phyloP scores from a whole-genome alignment of 345 rosid genomes.

The Laguncularia racemosa region DNA sequence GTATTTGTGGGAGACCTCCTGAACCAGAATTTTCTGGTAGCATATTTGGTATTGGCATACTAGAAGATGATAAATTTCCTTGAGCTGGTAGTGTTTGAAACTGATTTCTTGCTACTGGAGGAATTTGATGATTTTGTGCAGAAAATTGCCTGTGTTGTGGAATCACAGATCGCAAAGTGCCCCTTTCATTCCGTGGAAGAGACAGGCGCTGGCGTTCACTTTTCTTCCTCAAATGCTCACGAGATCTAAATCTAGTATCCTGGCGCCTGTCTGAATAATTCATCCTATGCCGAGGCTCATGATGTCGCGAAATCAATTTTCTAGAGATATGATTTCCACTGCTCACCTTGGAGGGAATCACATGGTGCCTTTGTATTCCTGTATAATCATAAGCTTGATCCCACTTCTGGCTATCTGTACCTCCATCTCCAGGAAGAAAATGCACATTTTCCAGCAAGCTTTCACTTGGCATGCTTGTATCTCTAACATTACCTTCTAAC shows the following conservation, averaged over 20 bases:
- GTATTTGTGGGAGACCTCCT: constrained; percentile 26
- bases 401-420: constrained; percentile 20
- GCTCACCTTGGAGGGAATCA: no score
- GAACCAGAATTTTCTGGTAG: constrained; percentile 33
- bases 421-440: constrained; percentile 20
- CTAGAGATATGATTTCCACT: no score
- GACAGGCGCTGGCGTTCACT: constrained; percentile 26
- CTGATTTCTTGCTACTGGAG: constrained; percentile 18
- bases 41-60: constrained; percentile 23
- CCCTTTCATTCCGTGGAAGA: constrained; percentile 21
- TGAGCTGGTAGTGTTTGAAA: constrained; percentile 20
- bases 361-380: constrained; percentile 18
- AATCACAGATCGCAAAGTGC: constrained; percentile 15
- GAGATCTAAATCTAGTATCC: constrained; percentile 38
- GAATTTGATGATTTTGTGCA: constrained; percentile 20
- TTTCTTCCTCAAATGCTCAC: constrained; percentile 38
- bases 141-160: constrained; percentile 13
- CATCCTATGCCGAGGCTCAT: constrained; percentile 24
- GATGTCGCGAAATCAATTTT: constrained; percentile 9
- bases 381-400: constrained; percentile 34
- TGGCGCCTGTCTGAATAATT: constrained; percentile 28
- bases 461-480: constrained; percentile 22
- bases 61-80: constrained; percentile 16
- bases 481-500: constrained; percentile 22
- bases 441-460: constrained; percentile 19